A percentile compares a stretch with the other conserved stretches of the same genome.
Evolutionary conservation across 2,329 filamentous ascomycete genomes (phyloP).

Genomic region (Cytospora piceicola): DNA sequence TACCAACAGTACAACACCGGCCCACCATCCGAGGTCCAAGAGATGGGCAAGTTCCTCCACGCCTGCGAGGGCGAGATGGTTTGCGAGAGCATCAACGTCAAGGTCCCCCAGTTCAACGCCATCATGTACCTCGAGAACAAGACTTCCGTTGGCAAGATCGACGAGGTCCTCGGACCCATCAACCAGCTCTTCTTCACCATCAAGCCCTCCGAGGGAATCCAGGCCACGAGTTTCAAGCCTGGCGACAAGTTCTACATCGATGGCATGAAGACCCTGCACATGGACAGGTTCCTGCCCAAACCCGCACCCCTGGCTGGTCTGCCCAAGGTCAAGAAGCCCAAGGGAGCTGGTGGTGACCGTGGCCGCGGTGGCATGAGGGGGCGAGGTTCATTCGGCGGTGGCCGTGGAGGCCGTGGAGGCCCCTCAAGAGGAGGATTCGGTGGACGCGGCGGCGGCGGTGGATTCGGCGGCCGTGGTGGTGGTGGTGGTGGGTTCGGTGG

Average conservation of each 20-base stretch:
- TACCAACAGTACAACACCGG: slow-evolving; percentile 64
- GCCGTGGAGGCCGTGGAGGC: slow-evolving; percentile 40
- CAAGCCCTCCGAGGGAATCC: slow-evolving; percentile 95
- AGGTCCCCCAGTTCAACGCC: slow-evolving; percentile 98
- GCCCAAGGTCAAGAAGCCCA: slow-evolving; percentile 55
- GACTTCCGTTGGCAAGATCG: slow-evolving; percentile 92
- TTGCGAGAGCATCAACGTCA: slow-evolving; percentile 91
- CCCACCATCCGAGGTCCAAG: slow-evolving; percentile 66
- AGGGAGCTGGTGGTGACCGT: slow-evolving; percentile 60
- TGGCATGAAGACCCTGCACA: slow-evolving; percentile 88
- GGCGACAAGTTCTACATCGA: slow-evolving; percentile 98
- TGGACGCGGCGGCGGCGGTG: slow-evolving; percentile 36
- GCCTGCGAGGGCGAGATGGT: slow-evolving; percentile 97
- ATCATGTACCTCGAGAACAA: slow-evolving; percentile 99
- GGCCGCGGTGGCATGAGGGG: slow-evolving; percentile 46
- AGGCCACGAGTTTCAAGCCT: slow-evolving; percentile 89
- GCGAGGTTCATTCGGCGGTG: slow-evolving; percentile 37
- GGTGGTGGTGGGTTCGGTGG: slow-evolving; percentile 34
- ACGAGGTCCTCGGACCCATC: slow-evolving; percentile 95
- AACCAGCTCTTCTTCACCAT: slow-evolving; percentile 99
- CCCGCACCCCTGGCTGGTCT: slow-evolving; percentile 73
- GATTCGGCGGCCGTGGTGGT: slow-evolving; percentile 38
- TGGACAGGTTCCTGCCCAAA: slow-evolving; percentile 96
- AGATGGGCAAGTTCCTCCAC: slow-evolving; percentile 94
- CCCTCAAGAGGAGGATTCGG: slow-evolving; percentile 35